These are phyloP conservation scores for Saposhnikovia divaricata DNA, from an alignment of 129 eudicot species.

Conservation along the genomic window DNA sequence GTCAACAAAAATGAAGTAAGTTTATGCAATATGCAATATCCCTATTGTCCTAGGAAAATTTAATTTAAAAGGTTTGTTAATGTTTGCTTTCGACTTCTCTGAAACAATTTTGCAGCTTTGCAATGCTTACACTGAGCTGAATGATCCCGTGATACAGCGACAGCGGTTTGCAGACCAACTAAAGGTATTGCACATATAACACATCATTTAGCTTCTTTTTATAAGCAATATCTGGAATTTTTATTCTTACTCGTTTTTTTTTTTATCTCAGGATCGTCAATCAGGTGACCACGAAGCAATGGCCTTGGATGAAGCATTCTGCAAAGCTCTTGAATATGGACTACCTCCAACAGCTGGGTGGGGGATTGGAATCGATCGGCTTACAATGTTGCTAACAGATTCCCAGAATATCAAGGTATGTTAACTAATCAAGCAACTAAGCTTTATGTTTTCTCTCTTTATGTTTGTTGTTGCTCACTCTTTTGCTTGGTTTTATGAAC, in stretches of 20 bases:
- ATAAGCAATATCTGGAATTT: not conserved
- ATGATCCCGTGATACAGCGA: constrained; percentile 96
- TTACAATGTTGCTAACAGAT: constrained; percentile 81
- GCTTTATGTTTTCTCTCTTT: not conserved
- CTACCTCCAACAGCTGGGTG: constrained; percentile 97
- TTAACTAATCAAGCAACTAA: not conserved
- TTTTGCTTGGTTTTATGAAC: constrained; percentile 14
- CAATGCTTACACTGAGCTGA: constrained; percentile 91
- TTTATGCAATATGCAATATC: not conserved
- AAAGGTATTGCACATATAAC: constrained; percentile 37
- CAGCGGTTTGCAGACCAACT: constrained; percentile 92
- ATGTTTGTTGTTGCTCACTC: not conserved
- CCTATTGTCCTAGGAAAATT: not conserved
- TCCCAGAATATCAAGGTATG: constrained; percentile 89
- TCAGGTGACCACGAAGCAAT: constrained; percentile 99
- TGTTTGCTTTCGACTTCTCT: not conserved
- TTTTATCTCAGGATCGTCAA: constrained; percentile 67
- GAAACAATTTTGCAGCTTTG: constrained; percentile 44
- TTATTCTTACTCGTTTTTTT: not conserved
- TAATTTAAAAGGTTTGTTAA: not conserved
- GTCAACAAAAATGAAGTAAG: constrained; percentile 86
- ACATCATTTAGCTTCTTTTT: not conserved
- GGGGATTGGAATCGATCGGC: constrained; percentile 89
- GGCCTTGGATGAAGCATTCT: constrained; percentile 89
- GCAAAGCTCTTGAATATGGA: constrained; percentile 88